Evolutionary conservation across 768 basidiomycete species (phyloP).

Genomic region (Leucocoprinus leucothites): DNA sequence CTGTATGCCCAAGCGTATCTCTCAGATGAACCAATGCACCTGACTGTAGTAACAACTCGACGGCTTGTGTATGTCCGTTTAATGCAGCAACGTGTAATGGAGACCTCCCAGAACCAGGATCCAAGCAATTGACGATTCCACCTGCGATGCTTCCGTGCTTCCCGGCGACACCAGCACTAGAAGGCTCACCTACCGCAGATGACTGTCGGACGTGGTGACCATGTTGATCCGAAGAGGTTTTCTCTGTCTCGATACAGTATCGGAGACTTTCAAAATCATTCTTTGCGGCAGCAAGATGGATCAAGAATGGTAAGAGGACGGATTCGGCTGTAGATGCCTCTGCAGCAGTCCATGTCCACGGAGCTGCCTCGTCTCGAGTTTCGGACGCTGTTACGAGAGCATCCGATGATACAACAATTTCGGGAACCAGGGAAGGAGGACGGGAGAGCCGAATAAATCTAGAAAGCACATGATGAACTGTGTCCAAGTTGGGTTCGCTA

Average conservation of each 20-base stretch:
- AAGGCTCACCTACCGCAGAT: slow-evolving; percentile 21
- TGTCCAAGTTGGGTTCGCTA: slow-evolving; percentile 50
- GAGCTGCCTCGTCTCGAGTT: slow-evolving; percentile 49
- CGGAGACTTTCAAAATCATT: slow-evolving; percentile 62
- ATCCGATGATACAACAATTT: slow-evolving; percentile 35
- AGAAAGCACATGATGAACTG: slow-evolving; percentile 60
- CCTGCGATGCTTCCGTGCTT: slow-evolving; percentile 47
- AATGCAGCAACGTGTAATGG: slow-evolving; percentile 80
- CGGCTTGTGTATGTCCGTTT: slow-evolving; percentile 50
- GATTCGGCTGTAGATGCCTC: slow-evolving; percentile 70
- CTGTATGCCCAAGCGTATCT: slow-evolving; percentile 78
- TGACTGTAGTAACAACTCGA: slow-evolving; percentile 53
- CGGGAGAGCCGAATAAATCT: slow-evolving; percentile 66
- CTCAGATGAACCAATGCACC: slow-evolving; percentile 83
- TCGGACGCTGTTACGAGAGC: slow-evolving; percentile 28
- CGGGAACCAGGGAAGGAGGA: slow-evolving; percentile 30
- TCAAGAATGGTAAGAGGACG: slow-evolving; percentile 70
- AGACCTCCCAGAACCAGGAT: slow-evolving; percentile 66
- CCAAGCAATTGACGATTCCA: slow-evolving; percentile 72
- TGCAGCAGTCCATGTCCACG: slow-evolving; percentile 77
- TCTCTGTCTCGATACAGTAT: slow-evolving; percentile 50
- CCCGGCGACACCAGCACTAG: slow-evolving; percentile 7
- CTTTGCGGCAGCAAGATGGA: slow-evolving; percentile 74
- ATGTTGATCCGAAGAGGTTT: slow-evolving; percentile 19
- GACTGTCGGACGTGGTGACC: background rate